Conservation (phyloP, 2,329 filamentous ascomycete genomes). For the Exophiala oligosperma region DNA sequence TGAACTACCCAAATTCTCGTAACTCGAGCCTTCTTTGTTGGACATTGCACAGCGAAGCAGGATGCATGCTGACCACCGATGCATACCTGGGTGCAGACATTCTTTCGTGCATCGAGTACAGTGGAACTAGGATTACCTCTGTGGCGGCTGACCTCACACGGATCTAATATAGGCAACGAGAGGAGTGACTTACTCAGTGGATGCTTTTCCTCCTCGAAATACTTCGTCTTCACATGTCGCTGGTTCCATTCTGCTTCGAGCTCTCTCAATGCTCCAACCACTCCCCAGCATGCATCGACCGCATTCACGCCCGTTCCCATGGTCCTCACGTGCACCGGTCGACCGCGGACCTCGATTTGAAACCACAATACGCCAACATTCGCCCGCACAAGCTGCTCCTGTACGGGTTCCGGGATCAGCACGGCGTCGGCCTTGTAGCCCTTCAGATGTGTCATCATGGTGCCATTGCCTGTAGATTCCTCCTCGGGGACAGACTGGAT, state of each 20-base stretch:
- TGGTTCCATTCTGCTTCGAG: constrained; percentile 24
- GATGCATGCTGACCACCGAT: too few relatives aligned
- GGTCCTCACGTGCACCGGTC: constrained; percentile 19
- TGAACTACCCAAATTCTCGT: too few relatives aligned
- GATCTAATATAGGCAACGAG: background rate
- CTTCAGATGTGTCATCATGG: constrained; percentile 25
- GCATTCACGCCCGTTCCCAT: constrained; percentile 24
- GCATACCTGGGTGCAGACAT: too few relatives aligned
- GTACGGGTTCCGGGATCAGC: constrained; percentile 22
- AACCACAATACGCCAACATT: constrained; percentile 27
- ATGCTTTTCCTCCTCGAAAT: constrained; percentile 23
- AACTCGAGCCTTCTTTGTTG: too few relatives aligned
- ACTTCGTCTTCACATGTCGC: constrained; percentile 11
- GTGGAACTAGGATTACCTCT: background rate
- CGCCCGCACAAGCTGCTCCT: constrained; percentile 23
- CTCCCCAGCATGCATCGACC: constrained; percentile 22
- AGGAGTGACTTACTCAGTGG: constrained; percentile 20
- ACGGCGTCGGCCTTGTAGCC: constrained; percentile 26
- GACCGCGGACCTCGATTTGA: constrained; percentile 22
- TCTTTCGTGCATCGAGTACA: too few relatives aligned
- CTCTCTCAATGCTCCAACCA: constrained; percentile 21
- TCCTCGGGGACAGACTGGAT: constrained; percentile 24
- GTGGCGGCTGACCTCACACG: too few relatives aligned
- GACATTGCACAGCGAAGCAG: too few relatives aligned
- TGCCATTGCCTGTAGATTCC: constrained; percentile 26